These are phyloP conservation scores for Colletotrichum falcatum DNA, from an alignment of 2,329 filamentous ascomycete species.

Conservation along the genomic window DNA sequence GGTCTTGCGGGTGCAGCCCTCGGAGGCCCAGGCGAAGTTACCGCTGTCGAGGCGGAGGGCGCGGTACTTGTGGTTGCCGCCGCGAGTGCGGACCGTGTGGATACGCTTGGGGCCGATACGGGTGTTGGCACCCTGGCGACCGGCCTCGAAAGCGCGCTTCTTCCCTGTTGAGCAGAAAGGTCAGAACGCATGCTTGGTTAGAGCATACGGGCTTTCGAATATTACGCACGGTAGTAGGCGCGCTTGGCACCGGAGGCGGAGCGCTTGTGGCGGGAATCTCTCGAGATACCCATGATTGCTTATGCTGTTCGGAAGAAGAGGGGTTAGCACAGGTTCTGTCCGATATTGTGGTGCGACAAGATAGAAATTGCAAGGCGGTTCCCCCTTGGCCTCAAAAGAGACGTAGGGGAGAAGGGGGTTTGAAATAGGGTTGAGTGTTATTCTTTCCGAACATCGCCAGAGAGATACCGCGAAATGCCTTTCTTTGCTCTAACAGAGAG, in stretches of 20 bases:
- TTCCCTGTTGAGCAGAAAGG: slow-evolving; percentile 76
- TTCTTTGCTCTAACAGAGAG: slow-evolving; percentile 14
- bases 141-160: slow-evolving; percentile 99
- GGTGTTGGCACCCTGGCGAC: slow-evolving; percentile 99
- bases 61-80: slow-evolving; percentile 99
- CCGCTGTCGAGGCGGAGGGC: slow-evolving; percentile 97
- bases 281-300: slow-evolving; percentile 99
- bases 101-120: slow-evolving; percentile 98
- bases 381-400: background rate
- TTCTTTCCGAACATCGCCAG: slow-evolving; percentile 2
- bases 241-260: slow-evolving; percentile 99
- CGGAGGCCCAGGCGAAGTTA: slow-evolving; percentile 99
- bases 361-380: background rate
- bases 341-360: background rate
- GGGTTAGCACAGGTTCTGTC: slow-evolving; percentile 43
- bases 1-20: slow-evolving; percentile 98
- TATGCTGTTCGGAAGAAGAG: slow-evolving; percentile 63
- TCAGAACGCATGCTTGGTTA: slow-evolving; percentile 76
- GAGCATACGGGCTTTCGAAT: slow-evolving; percentile 76
- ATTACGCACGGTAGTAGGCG: slow-evolving; percentile 85
- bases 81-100: slow-evolving; percentile 95
- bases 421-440: background rate
- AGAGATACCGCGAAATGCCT: slow-evolving; percentile 34
- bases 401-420: background rate
- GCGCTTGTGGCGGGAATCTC: slow-evolving; percentile 99